Conservation (phyloP, 495 filamentous ascomycete genomes). For the Hypomontagnella submonticulosa region DNA sequence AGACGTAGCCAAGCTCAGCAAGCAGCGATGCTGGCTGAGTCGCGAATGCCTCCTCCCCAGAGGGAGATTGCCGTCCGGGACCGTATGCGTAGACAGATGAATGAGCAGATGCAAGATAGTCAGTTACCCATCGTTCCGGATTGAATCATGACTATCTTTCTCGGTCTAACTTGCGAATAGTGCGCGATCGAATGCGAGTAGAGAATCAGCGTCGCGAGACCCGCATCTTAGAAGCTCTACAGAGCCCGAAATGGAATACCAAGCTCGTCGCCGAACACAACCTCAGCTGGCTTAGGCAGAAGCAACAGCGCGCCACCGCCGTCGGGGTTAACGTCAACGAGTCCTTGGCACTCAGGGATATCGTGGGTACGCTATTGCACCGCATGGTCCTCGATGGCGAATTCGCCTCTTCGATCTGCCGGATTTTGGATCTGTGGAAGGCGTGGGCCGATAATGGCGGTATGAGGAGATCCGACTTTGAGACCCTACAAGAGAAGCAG, state of each 20-base stretch:
- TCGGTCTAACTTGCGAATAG: slow-evolving; percentile 23
- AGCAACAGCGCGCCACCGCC: slow-evolving; percentile 15
- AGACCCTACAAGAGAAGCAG: slow-evolving; percentile 55
- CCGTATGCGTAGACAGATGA: slow-evolving; percentile 51
- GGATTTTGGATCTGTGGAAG: slow-evolving; percentile 67
- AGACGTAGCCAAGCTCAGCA: slow-evolving; percentile 52
- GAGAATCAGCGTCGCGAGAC: slow-evolving; percentile 56
- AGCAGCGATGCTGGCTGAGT: slow-evolving; percentile 58
- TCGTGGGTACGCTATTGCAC: slow-evolving; percentile 63
- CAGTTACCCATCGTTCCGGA: slow-evolving; percentile 24
- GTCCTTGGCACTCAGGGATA: slow-evolving; percentile 48
- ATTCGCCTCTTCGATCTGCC: slow-evolving; percentile 55
- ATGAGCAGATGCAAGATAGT: slow-evolving; percentile 56
- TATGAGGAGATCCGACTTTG: slow-evolving; percentile 64
- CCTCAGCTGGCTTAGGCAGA: slow-evolving; percentile 58
- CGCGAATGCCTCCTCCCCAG: slow-evolving; percentile 57
- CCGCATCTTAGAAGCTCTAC: slow-evolving; percentile 64
- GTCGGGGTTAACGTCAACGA: slow-evolving; percentile 17
- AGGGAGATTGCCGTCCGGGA: slow-evolving; percentile 53
- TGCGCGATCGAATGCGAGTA: slow-evolving; percentile 50
- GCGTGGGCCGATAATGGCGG: slow-evolving; percentile 68
- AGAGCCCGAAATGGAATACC: slow-evolving; percentile 65
- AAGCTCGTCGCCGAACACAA: slow-evolving; percentile 61
- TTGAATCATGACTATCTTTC: background rate
- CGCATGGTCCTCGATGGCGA: slow-evolving; percentile 64